Conservation (phyloP, 1,139 yeast species). For the Candida labiduridarum region DNA sequence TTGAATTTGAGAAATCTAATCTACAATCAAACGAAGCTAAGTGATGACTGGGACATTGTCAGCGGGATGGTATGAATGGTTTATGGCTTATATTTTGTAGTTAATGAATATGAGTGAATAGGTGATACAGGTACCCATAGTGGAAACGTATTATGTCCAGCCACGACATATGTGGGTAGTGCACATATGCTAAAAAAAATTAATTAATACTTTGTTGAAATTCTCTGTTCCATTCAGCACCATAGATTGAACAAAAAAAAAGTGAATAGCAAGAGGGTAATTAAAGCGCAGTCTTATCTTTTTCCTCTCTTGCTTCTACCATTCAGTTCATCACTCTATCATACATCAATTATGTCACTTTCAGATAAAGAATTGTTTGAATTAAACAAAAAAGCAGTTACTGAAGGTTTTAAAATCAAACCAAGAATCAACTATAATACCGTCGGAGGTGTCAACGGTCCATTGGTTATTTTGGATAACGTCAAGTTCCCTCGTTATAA, state of each 20-base stretch:
- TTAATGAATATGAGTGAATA: background rate
- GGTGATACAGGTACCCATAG: background rate
- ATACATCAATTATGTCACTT: constrained; percentile 27
- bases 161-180: background rate
- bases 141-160: background rate
- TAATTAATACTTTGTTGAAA: background rate
- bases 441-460: constrained; percentile 98
- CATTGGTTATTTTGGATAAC: constrained; percentile 91
- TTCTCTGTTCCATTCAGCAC: constrained; percentile 4
- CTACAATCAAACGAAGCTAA: constrained; percentile 31
- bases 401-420: constrained; percentile 85
- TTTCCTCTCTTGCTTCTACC: background rate
- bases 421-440: constrained; percentile 94
- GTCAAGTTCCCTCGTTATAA: constrained; percentile 96
- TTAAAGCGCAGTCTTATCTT: constrained; percentile 1
- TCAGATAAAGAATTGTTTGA: constrained; percentile 67
- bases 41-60: constrained; percentile 45
- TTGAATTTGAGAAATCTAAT: constrained; percentile 27
- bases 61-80: constrained; percentile 28
- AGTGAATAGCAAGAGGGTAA: background rate
- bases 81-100: background rate
- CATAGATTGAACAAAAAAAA: background rate
- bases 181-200: background rate
- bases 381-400: constrained; percentile 87
- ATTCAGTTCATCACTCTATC: background rate